A percentile compares a stretch with the other conserved stretches of the same genome.
Evolutionary conservation across 371 early-diverging fungal species (phyloP).

Genomic region (Apophysomyces sp.): DNA sequence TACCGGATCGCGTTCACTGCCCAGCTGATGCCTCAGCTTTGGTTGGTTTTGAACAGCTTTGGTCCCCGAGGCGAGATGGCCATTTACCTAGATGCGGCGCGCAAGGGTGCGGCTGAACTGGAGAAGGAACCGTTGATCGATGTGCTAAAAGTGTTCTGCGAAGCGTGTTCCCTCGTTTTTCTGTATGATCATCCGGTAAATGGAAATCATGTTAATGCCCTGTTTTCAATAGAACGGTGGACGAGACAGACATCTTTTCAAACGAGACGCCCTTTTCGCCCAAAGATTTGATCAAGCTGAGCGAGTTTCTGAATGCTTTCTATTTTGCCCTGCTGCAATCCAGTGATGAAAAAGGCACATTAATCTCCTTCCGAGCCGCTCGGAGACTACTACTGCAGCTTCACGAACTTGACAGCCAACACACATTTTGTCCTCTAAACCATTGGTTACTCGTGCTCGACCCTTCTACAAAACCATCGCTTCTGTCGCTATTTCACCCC

Average conservation of each 20-base stretch:
- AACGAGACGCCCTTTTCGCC: conserved; percentile 57
- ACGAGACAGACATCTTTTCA: conserved; percentile 81
- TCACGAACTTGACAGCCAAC: conserved; percentile 75
- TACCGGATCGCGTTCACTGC: conserved; percentile 61
- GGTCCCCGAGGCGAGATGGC: conserved; percentile 59
- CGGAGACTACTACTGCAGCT: conserved; percentile 70
- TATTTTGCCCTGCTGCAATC: conserved; percentile 62
- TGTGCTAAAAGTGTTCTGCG: conserved; percentile 62
- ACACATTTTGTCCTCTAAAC: conserved; percentile 65
- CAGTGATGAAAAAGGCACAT: conserved; percentile 9
- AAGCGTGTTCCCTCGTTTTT: conserved; percentile 55
- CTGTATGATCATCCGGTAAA: conserved; percentile 20
- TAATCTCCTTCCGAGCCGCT: conserved; percentile 52
- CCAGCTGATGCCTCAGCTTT: conserved; percentile 56
- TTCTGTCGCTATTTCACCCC: conserved; percentile 19
- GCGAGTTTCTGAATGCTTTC: conserved; percentile 63
- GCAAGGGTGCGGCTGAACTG: conserved; percentile 33
- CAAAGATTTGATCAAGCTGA: conserved; percentile 51
- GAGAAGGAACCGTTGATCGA: conserved; percentile 62
- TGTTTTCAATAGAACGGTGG: conserved; percentile 54
- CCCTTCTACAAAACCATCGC: conserved; percentile 26
- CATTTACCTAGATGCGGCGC: conserved; percentile 58
- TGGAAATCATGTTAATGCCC: neutral
- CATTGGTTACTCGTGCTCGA: conserved; percentile 71
- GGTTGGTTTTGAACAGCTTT: conserved; percentile 60